These are phyloP conservation scores for Penicillium sp. DNA, from an alignment of 2,329 filamentous ascomycete genomes.

Conservation along the genomic window DNA sequence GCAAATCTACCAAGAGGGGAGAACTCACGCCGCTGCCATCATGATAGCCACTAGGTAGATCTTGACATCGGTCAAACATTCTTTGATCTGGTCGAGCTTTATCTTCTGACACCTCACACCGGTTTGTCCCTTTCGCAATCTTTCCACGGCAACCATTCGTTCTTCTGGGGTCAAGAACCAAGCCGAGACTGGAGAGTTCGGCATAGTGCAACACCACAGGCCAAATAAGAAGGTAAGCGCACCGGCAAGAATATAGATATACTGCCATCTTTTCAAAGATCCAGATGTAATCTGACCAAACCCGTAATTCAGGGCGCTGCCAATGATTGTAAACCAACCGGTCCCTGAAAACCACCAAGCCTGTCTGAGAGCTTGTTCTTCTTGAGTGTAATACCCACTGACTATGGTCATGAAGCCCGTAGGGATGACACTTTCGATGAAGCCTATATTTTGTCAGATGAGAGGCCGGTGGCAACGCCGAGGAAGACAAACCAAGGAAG, in stretches of 20 bases:
- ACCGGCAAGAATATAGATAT: conserved; percentile 60
- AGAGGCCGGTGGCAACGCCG: rapidly evolving
- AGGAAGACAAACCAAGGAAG: conserved; percentile 39
- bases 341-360: conserved; percentile 58
- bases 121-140: conserved; percentile 54
- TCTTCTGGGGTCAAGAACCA: conserved; percentile 61
- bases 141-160: conserved; percentile 55
- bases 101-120: conserved; percentile 55
- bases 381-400: conserved; percentile 55
- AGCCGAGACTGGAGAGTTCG: conserved; percentile 57
- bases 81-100: conserved; percentile 51
- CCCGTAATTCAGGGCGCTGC: conserved; percentile 57
- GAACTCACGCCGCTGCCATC: conserved; percentile 54
- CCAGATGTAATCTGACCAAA: conserved; percentile 55
- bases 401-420: conserved; percentile 60
- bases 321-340: conserved; percentile 53
- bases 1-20: no score
- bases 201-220: conserved; percentile 55
- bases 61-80: conserved; percentile 53
- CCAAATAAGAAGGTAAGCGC: conserved; percentile 57
- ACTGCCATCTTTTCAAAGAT: conserved; percentile 56
- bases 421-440: conserved; percentile 57
- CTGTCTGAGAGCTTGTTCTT: conserved; percentile 56
- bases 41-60: conserved; percentile 57
- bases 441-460: conserved; percentile 24